Base-by-base conservation (phyloP, 805 yeast genomes). In the Starmerella geochares region DNA sequence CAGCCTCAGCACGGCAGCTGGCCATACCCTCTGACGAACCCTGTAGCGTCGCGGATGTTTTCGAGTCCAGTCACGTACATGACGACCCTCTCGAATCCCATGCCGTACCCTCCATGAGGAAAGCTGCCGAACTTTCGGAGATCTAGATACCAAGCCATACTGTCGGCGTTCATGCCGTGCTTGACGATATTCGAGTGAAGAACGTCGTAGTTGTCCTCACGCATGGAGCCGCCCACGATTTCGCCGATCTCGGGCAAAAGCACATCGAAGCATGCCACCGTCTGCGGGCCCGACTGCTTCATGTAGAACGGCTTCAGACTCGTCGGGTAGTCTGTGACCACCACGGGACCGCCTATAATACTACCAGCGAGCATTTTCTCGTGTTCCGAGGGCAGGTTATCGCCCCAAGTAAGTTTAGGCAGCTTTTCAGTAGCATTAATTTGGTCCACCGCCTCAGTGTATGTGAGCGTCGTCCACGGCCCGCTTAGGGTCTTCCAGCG, bases 51-150 rank as follows among this genome's bases (percentile, higher is more conserved):
- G 57, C 84, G 75, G 38, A 92, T 78, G 62, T 88, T 92, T 27
- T 81, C 88, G 17, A 81, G 71, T 3, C 80, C 86, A 7, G 80
- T 73, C 49, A 87, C 67, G 57, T 81, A 88, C 48, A 83, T 78
- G 14, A 92, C 64, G 27, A 92, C 67, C 52, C 99, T 71, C 64
- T 92, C 98, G 57, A 88, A 78, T 0, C 99, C 99, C 71, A 92
- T 70, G 0, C 99, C 99, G 66, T 83, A 92, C 0, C 99, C 99
- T 43, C 98, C 98, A 63, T 90, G 97, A 0, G 96, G 95, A 20
- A 81, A 81, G 2, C 83, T 70, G 0, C 96, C 97, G 58, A 83
- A 80, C 53, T 70, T 70, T 52, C 98, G 72, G 8, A 83, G 70
- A 1, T 80, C 75, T 24, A 81, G 57, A 62, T 88, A 92, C 99